Conservation (phyloP, 2,329 filamentous ascomycete genomes). For the Paracamarosporium sp. region DNA sequence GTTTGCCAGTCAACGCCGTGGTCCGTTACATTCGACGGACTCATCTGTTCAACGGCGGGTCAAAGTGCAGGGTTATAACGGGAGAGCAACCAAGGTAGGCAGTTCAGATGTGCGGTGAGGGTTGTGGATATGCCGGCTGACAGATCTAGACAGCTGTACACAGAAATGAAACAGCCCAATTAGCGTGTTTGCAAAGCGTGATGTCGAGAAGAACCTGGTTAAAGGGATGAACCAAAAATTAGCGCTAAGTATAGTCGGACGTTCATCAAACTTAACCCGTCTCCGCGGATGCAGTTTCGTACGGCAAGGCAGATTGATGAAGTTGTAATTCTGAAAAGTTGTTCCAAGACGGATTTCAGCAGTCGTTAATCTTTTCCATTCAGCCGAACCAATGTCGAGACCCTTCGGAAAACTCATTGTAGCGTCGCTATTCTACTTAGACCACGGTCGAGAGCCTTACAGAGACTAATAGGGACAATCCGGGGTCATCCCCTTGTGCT, state of each 20-base stretch:
- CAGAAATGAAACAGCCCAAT: conserved; percentile 21
- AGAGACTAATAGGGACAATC: background rate
- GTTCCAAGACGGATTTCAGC: background rate
- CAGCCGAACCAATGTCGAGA: background rate
- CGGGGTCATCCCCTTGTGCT: background rate
- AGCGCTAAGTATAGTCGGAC: conserved; percentile 6
- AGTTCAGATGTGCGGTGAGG: conserved; percentile 18
- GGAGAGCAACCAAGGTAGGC: conserved; percentile 35
- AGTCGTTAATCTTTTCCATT: background rate
- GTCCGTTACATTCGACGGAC: conserved; percentile 24
- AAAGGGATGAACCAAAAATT: conserved; percentile 1
- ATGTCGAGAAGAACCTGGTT: conserved; percentile 1
- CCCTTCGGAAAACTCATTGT: background rate
- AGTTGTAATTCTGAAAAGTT: background rate
- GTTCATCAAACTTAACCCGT: conserved; percentile 18
- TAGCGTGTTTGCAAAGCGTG: conserved; percentile 3
- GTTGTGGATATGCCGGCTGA: conserved; percentile 33
- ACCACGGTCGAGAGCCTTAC: background rate
- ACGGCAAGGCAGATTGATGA: background rate
- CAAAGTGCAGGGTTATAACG: conserved; percentile 17
- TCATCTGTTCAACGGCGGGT: conserved; percentile 13
- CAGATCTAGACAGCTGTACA: conserved; percentile 17
- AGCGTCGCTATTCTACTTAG: too few species aligned
- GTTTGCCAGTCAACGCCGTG: conserved; percentile 26
- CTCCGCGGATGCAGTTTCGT: conserved; percentile 1